Percentiles rank a stretch among this genome's conserved stretches.
Evolutionary conservation across 306 rosid species (phyloP).

Genomic region (Rosa rugosa): DNA sequence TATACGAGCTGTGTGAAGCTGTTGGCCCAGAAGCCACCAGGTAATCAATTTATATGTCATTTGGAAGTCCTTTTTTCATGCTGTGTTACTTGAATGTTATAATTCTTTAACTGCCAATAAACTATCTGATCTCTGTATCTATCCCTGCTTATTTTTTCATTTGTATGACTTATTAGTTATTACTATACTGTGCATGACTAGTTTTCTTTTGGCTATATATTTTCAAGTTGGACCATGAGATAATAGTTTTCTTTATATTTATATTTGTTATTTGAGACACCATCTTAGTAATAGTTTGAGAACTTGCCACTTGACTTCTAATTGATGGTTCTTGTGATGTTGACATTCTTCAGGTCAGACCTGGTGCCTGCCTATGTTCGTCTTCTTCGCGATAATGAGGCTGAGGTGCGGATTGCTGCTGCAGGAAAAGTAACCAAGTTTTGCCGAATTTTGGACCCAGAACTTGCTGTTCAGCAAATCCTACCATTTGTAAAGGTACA

Average conservation of each 20-base stretch:
- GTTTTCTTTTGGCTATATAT: not conserved
- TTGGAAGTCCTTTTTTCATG: not conserved
- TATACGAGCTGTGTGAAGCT: slow-evolving; percentile 93
- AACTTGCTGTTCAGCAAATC: slow-evolving; percentile 84
- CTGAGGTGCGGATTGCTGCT: slow-evolving; percentile 99
- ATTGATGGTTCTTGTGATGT: slow-evolving; percentile 1
- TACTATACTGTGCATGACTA: not conserved
- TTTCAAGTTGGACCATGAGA: not conserved
- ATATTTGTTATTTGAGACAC: not conserved
- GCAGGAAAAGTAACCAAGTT: slow-evolving; percentile 97
- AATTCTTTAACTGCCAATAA: not conserved
- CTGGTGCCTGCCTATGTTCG: slow-evolving; percentile 98
- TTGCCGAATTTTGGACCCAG: slow-evolving; percentile 88
- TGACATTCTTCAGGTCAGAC: slow-evolving; percentile 47
- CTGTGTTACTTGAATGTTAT: not conserved
- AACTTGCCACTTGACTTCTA: slow-evolving; percentile 3
- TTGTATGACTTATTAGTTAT: not conserved
- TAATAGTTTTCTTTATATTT: not conserved
- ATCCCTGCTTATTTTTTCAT: not conserved
- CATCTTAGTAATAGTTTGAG: not conserved
- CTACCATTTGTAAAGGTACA: slow-evolving; percentile 95
- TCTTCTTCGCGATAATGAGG: slow-evolving; percentile 94
- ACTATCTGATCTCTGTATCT: not conserved
- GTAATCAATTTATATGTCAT: slow-evolving; percentile 34
- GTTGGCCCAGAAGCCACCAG: slow-evolving; percentile 97